Base-by-base conservation (phyloP, 129 eudicot species). In the Daucus carota region DNA sequence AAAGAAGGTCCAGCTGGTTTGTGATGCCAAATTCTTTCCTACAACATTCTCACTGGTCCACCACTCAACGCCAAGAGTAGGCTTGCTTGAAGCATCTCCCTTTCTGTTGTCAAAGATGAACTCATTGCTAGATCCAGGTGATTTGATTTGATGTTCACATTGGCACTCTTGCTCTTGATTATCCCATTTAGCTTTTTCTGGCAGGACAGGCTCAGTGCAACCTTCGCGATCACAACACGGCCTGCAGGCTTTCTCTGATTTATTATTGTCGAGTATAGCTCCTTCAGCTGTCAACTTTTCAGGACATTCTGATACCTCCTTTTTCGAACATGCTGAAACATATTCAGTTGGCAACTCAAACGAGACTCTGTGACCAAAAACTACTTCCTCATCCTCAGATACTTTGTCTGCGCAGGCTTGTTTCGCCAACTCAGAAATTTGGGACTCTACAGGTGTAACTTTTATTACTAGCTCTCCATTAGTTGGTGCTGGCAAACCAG, bases 1-100 rank as follows among this genome's bases (percentile, higher is more conserved):
- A 72, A 91, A 91, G 86, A 94, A 94, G 40, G 88, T 89, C 99
- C 99, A 94, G 88, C 87, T 88, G 68, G 85, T 83, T 38, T 76
- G 80, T 17, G 93, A 84, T 44, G 83, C 97, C 43, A 74, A 67
- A 45, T 87, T 87, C 36, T 81, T 87, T n/a, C 80, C 79, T 29
- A 67, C 82, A 34, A 69, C 82, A 69, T 85, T 83, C 63, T 87
- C 90, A 31, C 80, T 81, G 20, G 84, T 82, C 95, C 95, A 90
- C 96, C 90, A 90, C 76, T 87, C 92, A 54, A 81, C 76, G 45
- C 83, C 85, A 45, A 85, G 72, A 31, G 73, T 70, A 9, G 88
- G 79, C 67, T 85, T 83, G 2, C 78, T 80, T 8, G 78, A 48
- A 32, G 67, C 67, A 77, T 81, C 87, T 62, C 81, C 88, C 73